phyloP scores from a whole-genome alignment of 2,329 filamentous ascomycete genomes.

The Aureobasidium pullulans region DNA sequence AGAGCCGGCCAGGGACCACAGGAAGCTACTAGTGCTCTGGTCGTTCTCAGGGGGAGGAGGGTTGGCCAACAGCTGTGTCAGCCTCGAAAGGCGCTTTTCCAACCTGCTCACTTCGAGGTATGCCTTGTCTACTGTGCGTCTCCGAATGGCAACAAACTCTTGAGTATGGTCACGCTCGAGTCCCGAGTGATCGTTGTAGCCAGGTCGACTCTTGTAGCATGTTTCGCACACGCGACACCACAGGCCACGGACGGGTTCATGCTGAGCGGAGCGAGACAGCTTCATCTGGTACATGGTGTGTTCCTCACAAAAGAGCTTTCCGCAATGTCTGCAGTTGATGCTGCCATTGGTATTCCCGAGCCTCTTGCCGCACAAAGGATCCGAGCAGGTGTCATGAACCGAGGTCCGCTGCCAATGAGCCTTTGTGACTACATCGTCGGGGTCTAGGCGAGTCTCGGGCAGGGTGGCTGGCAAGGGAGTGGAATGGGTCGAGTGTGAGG shows the following conservation, averaged over 20 bases:
- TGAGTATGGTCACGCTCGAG: constrained; percentile 62
- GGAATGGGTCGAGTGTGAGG: constrained; percentile 21
- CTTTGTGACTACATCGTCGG: constrained; percentile 82
- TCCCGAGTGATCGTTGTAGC: constrained; percentile 72
- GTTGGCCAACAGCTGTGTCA: constrained; percentile 75
- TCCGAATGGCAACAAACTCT: constrained; percentile 63
- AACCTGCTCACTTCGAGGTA: constrained; percentile 81
- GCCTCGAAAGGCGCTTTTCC: constrained; percentile 83
- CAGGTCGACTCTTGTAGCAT: constrained; percentile 94
- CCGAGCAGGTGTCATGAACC: constrained; percentile 72
- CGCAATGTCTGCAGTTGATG: constrained; percentile 91
- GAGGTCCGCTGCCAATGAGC: constrained; percentile 80
- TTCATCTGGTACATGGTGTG: constrained; percentile 99
- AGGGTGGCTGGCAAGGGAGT: constrained; percentile 24
- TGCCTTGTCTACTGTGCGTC: constrained; percentile 73
- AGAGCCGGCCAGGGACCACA: constrained; percentile 48
- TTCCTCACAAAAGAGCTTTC: constrained; percentile 88
- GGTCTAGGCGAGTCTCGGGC: constrained; percentile 49
- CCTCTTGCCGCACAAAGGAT: constrained; percentile 75
- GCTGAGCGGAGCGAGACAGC: constrained; percentile 76
- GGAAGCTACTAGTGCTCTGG: constrained; percentile 40
- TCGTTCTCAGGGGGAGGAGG: constrained; percentile 58
- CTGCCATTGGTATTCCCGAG: constrained; percentile 73
- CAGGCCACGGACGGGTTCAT: constrained; percentile 81
- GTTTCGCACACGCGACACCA: constrained; percentile 98